phyloP scores from a whole-genome alignment of 352 stramenopile species.

The Albugo laibachii region DNA sequence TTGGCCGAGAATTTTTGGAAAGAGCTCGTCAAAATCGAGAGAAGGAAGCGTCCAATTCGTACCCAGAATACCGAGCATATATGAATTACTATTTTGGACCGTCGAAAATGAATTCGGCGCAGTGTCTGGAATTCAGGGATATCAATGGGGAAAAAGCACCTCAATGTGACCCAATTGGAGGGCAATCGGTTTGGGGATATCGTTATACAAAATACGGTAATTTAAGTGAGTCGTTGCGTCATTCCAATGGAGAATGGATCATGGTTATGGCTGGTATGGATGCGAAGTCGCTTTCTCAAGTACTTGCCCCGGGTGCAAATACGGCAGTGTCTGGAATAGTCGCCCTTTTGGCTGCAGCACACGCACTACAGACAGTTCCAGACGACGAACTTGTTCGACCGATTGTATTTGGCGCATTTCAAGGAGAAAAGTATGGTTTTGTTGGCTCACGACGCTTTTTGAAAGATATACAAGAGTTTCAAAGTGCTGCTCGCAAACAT shows the following conservation, averaged over 20 bases:
- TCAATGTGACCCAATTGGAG: slow-evolving; percentile 60
- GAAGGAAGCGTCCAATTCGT: slow-evolving; percentile 5
- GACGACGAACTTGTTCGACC: slow-evolving; percentile 44
- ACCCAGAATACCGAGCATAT: slow-evolving; percentile 41
- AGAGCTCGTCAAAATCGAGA: slow-evolving; percentile 41
- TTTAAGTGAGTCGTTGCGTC: slow-evolving; percentile 5
- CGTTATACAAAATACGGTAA: slow-evolving; percentile 16
- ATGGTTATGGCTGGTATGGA: slow-evolving; percentile 70
- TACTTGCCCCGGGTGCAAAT: slow-evolving; percentile 49
- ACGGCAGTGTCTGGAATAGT: slow-evolving; percentile 49
- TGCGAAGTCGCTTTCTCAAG: slow-evolving; percentile 40
- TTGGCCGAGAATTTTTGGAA: slow-evolving; percentile 20
- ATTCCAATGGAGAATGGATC: slow-evolving; percentile 20
- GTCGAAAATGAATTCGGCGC: slow-evolving; percentile 38
- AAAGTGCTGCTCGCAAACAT: slow-evolving; percentile 12
- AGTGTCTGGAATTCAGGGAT: slow-evolving; percentile 58
- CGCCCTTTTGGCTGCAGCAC: slow-evolving; percentile 42
- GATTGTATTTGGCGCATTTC: slow-evolving; percentile 66
- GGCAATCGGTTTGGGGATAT: slow-evolving; percentile 47
- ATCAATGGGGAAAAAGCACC: slow-evolving; percentile 38
- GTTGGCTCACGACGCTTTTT: slow-evolving; percentile 64
- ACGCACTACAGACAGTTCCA: slow-evolving; percentile 42
- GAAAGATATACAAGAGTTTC: slow-evolving; percentile 32
- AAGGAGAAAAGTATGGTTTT: slow-evolving; percentile 66
- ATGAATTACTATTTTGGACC: slow-evolving; percentile 78